phyloP scores from a whole-genome alignment of 2,329 filamentous ascomycete species.

The Alternaria arborescens region DNA sequence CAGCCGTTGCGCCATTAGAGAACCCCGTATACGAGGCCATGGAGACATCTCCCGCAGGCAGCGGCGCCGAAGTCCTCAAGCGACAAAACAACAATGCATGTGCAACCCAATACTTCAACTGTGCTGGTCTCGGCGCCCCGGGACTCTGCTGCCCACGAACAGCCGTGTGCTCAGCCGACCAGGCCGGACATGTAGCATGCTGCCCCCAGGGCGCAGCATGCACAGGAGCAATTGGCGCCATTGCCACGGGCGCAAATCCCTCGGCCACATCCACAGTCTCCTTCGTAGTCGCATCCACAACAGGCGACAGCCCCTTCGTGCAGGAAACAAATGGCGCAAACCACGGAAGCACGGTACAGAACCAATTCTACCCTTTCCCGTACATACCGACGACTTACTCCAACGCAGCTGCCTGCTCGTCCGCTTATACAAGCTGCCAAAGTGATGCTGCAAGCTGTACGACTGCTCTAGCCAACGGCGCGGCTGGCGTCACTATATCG shows the following conservation, averaged over 20 bases:
- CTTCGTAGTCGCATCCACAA: constrained; percentile 30
- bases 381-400: constrained; percentile 63
- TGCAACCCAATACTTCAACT: constrained; percentile 62
- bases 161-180: constrained; percentile 65
- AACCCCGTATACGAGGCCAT: constrained; percentile 34
- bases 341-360: constrained; percentile 54
- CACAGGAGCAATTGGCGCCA: constrained; percentile 55
- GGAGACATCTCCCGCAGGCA: constrained; percentile 33
- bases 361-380: constrained; percentile 61
- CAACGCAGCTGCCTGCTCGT: constrained; percentile 61
- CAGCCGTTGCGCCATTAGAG: constrained; percentile 33
- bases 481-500: constrained; percentile 61
- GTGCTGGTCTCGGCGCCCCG: constrained; percentile 61
- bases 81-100: constrained; percentile 56
- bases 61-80: constrained; percentile 39
- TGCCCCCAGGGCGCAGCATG: constrained; percentile 66
- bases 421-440: constrained; percentile 63
- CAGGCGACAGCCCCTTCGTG: constrained; percentile 31
- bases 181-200: constrained; percentile 67
- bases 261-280: constrained; percentile 29
- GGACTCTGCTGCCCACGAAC: constrained; percentile 64
- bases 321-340: constrained; percentile 30
- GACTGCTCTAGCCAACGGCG: constrained; percentile 56
- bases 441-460: constrained; percentile 54
- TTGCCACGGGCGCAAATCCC: constrained; percentile 22